A percentile compares a stretch with the other conserved stretches of the same genome.
Evolutionary conservation across 2,329 filamentous ascomycete genomes (phyloP).

Genomic region (Trichoderma pleuroti): DNA sequence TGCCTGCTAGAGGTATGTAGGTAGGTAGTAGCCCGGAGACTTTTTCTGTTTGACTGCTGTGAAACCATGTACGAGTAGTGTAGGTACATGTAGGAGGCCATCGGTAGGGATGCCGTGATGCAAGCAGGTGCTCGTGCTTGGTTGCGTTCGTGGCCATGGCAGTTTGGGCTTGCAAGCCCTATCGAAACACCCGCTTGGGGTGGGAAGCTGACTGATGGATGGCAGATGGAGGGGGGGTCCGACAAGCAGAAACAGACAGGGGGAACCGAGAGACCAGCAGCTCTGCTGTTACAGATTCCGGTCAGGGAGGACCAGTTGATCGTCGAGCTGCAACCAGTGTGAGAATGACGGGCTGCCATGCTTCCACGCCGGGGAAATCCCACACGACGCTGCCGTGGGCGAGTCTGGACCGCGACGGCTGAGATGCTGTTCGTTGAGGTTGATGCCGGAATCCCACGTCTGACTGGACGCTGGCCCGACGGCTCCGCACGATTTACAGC

Average conservation of each 20-base stretch:
- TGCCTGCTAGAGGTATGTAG: neutral
- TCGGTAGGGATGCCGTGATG: neutral
- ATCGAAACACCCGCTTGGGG: neutral
- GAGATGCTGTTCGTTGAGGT: neutral
- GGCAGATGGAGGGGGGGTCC: neutral
- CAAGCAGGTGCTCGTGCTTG: neutral
- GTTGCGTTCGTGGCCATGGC: neutral
- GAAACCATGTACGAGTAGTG: neutral
- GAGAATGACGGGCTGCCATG: neutral
- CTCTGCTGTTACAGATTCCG: neutral
- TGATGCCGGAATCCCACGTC: neutral
- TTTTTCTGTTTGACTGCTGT: neutral
- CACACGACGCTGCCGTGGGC: neutral
- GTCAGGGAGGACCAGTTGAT: neutral
- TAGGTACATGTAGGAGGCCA: neutral
- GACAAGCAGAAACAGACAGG: neutral
- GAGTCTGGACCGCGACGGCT: constrained; percentile 3
- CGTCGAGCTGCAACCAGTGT: neutral
- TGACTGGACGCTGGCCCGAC: neutral
- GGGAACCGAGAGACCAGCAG: neutral
- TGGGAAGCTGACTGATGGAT: neutral
- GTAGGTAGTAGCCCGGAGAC: neutral
- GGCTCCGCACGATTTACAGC: neutral
- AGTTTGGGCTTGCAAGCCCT: neutral
- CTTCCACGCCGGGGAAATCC: neutral